These are phyloP conservation scores for Zasmidium cellare DNA, from an alignment of 2,329 filamentous ascomycete genomes.

Conservation along the genomic window DNA sequence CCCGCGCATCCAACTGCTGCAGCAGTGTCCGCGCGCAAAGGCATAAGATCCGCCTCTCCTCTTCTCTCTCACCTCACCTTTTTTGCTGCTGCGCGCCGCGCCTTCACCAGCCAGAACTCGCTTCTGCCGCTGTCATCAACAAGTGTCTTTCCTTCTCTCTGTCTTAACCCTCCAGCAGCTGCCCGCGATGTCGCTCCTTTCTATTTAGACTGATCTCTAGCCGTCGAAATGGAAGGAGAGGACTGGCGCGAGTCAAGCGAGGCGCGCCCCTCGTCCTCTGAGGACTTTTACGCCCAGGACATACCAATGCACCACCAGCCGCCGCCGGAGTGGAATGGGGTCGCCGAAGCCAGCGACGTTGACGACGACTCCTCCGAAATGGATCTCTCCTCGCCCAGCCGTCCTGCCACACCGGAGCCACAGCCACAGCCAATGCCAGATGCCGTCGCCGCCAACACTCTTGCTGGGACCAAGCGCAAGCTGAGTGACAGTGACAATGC, in stretches of 20 bases:
- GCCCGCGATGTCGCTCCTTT: constrained; percentile 4
- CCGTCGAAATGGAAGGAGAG: constrained; percentile 9
- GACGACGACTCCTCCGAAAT: constrained; percentile 28
- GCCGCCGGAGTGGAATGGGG: not conserved
- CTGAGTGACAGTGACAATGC: constrained; percentile 20
- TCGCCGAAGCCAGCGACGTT: not conserved
- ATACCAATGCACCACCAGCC: not conserved
- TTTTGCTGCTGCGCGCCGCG: not conserved
- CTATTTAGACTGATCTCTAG: constrained; percentile 5
- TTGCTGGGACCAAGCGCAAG: constrained; percentile 32
- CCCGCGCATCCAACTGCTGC: not conserved
- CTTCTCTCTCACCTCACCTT: not conserved
- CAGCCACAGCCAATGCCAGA: not conserved
- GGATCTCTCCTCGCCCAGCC: constrained; percentile 30
- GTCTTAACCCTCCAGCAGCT: not conserved
- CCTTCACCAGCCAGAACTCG: constrained; percentile 1
- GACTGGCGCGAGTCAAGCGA: constrained; percentile 17
- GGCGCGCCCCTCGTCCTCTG: constrained; percentile 16
- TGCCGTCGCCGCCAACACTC: constrained; percentile 9
- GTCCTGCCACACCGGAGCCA: constrained; percentile 20
- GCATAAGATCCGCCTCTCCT: not conserved
- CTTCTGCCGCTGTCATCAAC: constrained; percentile 9
- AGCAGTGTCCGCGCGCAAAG: not conserved
- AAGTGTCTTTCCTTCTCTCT: constrained; percentile 16
- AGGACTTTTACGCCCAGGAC: constrained; percentile 14